Base-by-base conservation (phyloP, 306 rosid genomes). In the Fagus crenata region DNA sequence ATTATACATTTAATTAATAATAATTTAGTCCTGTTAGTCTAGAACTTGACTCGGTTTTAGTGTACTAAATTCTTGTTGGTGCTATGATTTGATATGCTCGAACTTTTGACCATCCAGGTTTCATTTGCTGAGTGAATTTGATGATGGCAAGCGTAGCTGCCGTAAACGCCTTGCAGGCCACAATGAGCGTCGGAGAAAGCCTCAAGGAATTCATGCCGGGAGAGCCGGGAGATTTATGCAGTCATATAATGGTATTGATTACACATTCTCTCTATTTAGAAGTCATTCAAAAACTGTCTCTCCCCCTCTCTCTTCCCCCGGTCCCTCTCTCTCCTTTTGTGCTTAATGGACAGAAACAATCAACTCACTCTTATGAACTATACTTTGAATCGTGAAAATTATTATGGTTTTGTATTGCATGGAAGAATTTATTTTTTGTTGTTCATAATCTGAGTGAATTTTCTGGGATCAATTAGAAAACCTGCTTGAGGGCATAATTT, bases 161-260 rank as follows among this genome's bases (percentile, higher is more conserved):
- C 95, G 97, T 15, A 93, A 85, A 83, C 95, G 98, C 81, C 97
- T 93, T 73, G 95, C 97, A 40, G 97, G 97, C 76, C 98, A 93
- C 64, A 93, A 93, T 3, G 97, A 93, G 77, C 97, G 97, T 33
- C 79, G 97, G 56, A 87, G 97, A 83, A 93, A 91, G 86, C 96
- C 97, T 69, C 98, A 90, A 84, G 87, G 86, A 28, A 69, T 73
- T 55, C 84, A 81, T 78, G 77, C 93, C 37, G 85, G 86, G 75
- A 91, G 88, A 77, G 65, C 86, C 2, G 86, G 81, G 79, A 88
- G 90, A 84, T 79, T 89, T 81, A 86, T 89, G 78, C 97, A 85
- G 72, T 83, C 97, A 78, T 91, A 76, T 78, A 71, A 86, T 74
- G 94, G 96, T 93, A 91, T 74, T 63, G 37, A 76, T 42, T 67